Evolutionary conservation across 2,329 filamentous ascomycete species (phyloP), one percentile per base, ranked within the genome.

Genomic region (Neonectria faginata): DNA sequence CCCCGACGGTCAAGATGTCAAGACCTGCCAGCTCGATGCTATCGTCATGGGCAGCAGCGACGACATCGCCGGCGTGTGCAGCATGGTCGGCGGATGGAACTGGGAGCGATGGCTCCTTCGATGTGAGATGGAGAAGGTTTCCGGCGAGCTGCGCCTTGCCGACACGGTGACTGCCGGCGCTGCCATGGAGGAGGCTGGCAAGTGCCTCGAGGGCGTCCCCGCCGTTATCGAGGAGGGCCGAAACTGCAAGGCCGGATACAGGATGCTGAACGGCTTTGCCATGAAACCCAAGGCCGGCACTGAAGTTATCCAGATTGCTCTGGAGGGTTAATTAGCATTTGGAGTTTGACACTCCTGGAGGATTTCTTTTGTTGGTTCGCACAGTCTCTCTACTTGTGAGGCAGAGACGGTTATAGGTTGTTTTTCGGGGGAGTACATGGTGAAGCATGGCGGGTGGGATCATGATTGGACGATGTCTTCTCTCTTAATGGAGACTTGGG

Each of bases 71-170:
- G 89, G 87, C 71, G 84, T 97, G 69, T 91, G 92, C 12, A 94
- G 94, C 20, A 81, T 98, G 44, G 88, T 95, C 1, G 96, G 93
- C 5, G 90, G 91, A 27, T 96, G 94, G 90, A 90, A 90, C 77
- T 99, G 94, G 95, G 96, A 99, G 85, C 92, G 93, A 77, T 99
- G 96, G 96, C 87, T 98, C 78, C 82, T 97, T 70, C 92, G 93
- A 75, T 86, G 95, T 73, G 92, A 96, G 81, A 87, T 91, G 81
- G 94, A 97, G 83, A 96, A 87, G 78, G 84, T 84, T 5, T 83
- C 93, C 75, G 91, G 92, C 27, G 90, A 93, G 75, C 78, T 85
- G 66, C 79, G 86, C 11, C 82, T 88, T 25, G 80, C 79, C 5
- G 85, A 88, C 71, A 87, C 80, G 5, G 84, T 85, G 31, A 84